Evolutionary conservation across 2,329 filamentous ascomycete species (phyloP).

Genomic region (Sphaerulina vaccinii): DNA sequence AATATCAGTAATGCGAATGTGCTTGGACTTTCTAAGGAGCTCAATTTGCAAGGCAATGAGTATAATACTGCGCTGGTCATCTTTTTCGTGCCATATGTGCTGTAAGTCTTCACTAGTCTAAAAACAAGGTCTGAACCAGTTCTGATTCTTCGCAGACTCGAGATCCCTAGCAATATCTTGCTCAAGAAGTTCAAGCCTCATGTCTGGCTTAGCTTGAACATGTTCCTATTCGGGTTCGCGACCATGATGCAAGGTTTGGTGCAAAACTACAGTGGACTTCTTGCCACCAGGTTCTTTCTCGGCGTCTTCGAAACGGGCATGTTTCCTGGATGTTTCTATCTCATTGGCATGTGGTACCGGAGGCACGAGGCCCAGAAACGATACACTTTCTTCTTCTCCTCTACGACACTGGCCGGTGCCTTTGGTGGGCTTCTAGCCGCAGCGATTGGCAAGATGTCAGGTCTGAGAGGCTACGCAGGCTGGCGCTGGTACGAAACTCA

Average conservation of each 20-base stretch:
- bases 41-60: slow-evolving; percentile 45
- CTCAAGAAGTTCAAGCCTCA: slow-evolving; percentile 54
- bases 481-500: no score
- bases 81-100: slow-evolving; percentile 54
- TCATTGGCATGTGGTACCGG: slow-evolving; percentile 76
- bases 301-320: slow-evolving; percentile 57
- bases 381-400: slow-evolving; percentile 91
- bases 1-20: slow-evolving; percentile 57
- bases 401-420: slow-evolving; percentile 73
- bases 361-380: slow-evolving; percentile 84
- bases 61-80: slow-evolving; percentile 55
- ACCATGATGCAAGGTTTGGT: slow-evolving; percentile 70
- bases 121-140: neutral
- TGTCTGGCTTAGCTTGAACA: slow-evolving; percentile 62
- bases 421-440: slow-evolving; percentile 84
- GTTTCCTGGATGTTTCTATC: slow-evolving; percentile 62
- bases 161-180: slow-evolving; percentile 54
- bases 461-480: slow-evolving; percentile 60
- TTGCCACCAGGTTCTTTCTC: slow-evolving; percentile 80
- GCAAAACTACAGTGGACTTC: slow-evolving; percentile 71
- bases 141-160: slow-evolving; percentile 35
- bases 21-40: slow-evolving; percentile 49
- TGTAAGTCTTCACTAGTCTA: slow-evolving; percentile 23
- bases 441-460: slow-evolving; percentile 86
- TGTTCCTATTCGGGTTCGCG: slow-evolving; percentile 78